Percentiles rank a stretch among this genome's conserved stretches.
phyloP scores from a whole-genome alignment of 2,329 filamentous ascomycete genomes.

The Seiridium unicorne region DNA sequence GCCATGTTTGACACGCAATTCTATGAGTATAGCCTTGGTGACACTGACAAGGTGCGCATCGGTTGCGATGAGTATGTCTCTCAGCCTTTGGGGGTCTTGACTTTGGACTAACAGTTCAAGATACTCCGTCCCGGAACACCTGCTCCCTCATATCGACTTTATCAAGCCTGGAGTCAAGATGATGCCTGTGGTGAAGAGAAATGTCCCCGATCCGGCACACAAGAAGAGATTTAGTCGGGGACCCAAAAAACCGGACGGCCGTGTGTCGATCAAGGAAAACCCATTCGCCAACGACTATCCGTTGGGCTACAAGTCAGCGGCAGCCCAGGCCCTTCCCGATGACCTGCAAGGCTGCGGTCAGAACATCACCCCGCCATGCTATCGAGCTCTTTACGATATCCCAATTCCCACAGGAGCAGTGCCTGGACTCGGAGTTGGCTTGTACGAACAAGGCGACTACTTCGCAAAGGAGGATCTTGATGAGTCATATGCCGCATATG shows the following conservation, averaged over 20 bases:
- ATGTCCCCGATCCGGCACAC: neutral
- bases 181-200: neutral
- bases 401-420: constrained; percentile 15
- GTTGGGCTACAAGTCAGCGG: neutral
- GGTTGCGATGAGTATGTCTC: neutral
- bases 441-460: constrained; percentile 34
- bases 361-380: constrained; percentile 1
- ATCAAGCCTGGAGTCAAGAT: constrained; percentile 45
- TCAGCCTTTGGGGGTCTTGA: constrained; percentile 12
- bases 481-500: constrained; percentile 21
- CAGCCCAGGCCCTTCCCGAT: constrained; percentile 10
- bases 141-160: constrained; percentile 43
- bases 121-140: constrained; percentile 17
- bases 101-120: constrained; percentile 17
- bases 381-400: constrained; percentile 18
- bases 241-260: constrained; percentile 6
- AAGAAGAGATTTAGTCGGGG: constrained; percentile 9
- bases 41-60: neutral
- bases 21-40: constrained; percentile 29
- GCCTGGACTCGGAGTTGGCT: constrained; percentile 19
- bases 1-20: constrained; percentile 31
- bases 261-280: constrained; percentile 3
- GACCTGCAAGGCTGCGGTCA: neutral
- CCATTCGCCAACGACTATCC: constrained; percentile 12
- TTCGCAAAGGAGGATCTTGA: constrained; percentile 31